phyloP scores from a whole-genome alignment of 176 grass and related monocot species.

The Ampelocalamus luodianensis region DNA sequence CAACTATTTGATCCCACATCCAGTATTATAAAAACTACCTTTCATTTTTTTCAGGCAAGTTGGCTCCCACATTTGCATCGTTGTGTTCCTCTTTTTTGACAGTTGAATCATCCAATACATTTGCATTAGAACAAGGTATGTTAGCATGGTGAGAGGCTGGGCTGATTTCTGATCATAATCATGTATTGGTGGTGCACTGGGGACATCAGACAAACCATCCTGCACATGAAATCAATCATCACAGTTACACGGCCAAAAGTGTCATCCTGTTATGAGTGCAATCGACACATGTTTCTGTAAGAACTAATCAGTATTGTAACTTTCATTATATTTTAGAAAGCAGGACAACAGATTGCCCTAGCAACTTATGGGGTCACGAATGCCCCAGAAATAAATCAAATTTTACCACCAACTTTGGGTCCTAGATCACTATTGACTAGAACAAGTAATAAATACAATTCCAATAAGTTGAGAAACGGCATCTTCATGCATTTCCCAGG shows the following conservation, averaged over 20 bases:
- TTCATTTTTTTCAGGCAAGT: conserved; percentile 52
- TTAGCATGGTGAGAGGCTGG: conserved; percentile 47
- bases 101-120: conserved; percentile 42
- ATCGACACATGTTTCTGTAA: background rate
- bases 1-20: conserved; percentile 27
- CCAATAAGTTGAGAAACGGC: background rate
- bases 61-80: conserved; percentile 43
- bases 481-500: conserved; percentile 14
- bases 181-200: conserved; percentile 95
- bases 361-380: background rate
- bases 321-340: conserved; percentile 19
- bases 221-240: conserved; percentile 41
- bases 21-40: conserved; percentile 58
- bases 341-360: background rate
- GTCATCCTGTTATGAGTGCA: background rate
- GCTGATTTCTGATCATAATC: conserved; percentile 64
- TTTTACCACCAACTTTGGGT: background rate
- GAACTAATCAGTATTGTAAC: conserved; percentile 7
- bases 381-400: background rate
- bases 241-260: background rate
- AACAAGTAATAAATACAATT: background rate
- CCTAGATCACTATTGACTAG: background rate
- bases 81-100: conserved; percentile 44
- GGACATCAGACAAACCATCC: conserved; percentile 70
- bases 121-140: conserved; percentile 41